Evolutionary conservation across 306 rosid species (phyloP), one percentile per base, ranked within the genome.

Genomic region (Sicyos baderoa): DNA sequence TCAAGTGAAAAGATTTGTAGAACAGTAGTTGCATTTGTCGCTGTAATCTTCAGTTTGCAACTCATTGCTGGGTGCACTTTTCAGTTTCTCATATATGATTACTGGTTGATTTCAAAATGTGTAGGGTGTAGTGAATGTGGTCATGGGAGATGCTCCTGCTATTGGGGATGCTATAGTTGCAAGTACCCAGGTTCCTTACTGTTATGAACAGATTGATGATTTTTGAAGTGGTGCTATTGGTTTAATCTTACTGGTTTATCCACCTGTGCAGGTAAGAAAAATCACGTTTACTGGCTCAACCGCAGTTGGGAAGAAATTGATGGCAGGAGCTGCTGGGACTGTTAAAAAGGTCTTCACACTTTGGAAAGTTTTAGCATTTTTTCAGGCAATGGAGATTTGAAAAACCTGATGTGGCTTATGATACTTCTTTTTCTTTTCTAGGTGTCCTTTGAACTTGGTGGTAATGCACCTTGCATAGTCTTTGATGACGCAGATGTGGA

Each of bases 361-460:
- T 61, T 56, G 54, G 66, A 50, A 66, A 49, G 51, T 29, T 17
- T 68, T 53, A 57, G 54, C 18, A 45, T 59, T 52, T 29, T 29
- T 50, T 75, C 45, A 54, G 68, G 55, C n/a, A 69, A n/a, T 62
- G 77, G 53, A n/a, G 68, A 27, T 79, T 59, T 72, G 62, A 8
- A 71, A 72, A 22, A 57, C 49, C 21, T 70, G 53, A 70, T 56
- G 56, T 56, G 72, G 66, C 32, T 67, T 61, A 51, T 77, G 64
- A 18, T 60, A 19, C 23, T 57, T 29, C 29, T 68, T 54, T 72
- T 68, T 74, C 35, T 48, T 74, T 48, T 79, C n/a, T 63, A 93
- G 99, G 84, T 93, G 71, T 90, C 99, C 85, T 78, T 93, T 62
- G 99, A 93, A 80, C 99, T 93, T 77, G 99, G 97, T 61, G 99